A percentile compares a stretch with the other conserved stretches of the same genome.
Conservation (phyloP, 2,329 filamentous ascomycete species). For the Fusarium hostae region DNA sequence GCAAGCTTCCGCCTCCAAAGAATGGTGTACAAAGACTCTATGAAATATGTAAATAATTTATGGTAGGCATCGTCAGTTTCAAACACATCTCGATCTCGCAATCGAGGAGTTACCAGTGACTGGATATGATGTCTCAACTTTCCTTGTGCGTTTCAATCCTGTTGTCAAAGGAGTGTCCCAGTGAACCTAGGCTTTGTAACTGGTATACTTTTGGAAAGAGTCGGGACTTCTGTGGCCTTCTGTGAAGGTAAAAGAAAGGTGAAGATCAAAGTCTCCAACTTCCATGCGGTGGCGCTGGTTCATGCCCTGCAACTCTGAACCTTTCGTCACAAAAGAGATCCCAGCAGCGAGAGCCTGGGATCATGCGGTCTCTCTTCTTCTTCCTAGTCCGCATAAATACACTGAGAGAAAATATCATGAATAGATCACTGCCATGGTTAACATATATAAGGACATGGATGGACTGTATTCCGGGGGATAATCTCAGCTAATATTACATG, state of each 20-base stretch:
- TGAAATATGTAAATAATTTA: fast-evolving
- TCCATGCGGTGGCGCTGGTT: neutral
- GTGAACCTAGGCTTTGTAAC: too few relatives aligned
- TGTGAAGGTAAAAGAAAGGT: neutral
- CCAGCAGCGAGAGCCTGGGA: too few relatives aligned
- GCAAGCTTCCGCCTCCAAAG: too few relatives aligned
- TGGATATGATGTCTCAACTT: too few relatives aligned
- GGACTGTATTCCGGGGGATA: neutral
- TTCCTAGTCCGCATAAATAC: too few relatives aligned
- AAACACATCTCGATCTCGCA: neutral
- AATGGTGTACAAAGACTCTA: fast-evolving
- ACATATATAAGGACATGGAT: neutral
- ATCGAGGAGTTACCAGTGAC: neutral
- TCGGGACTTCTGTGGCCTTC: fast-evolving
- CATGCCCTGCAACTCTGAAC: neutral
- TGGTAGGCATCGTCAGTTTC: neutral
- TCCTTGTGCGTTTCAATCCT: neutral
- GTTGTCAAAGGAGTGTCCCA: neutral
- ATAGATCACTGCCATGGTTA: too few relatives aligned
- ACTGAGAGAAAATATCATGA: too few relatives aligned
- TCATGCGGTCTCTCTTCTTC: neutral
- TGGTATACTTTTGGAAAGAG: fast-evolving
- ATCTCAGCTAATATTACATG: neutral
- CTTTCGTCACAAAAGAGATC: neutral
- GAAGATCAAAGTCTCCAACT: neutral